These are phyloP conservation scores for Pseudovirgaria hyperparasitica DNA, from an alignment of 2,329 filamentous ascomycete species.

Conservation along the genomic window DNA sequence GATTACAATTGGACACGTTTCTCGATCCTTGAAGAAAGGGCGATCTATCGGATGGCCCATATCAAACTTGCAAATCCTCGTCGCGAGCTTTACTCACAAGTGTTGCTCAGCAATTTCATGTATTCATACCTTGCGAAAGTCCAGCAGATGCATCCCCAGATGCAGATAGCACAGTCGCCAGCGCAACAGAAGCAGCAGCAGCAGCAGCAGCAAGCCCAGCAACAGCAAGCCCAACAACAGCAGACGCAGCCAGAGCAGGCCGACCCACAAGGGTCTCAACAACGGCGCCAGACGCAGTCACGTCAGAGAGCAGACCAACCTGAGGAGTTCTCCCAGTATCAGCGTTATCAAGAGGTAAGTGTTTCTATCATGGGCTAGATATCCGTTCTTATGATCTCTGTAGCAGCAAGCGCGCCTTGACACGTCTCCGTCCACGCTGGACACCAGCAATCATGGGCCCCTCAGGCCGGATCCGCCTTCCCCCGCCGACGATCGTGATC, in stretches of 20 bases:
- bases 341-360: conserved; percentile 24
- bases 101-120: conserved; percentile 98
- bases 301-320: too few species aligned
- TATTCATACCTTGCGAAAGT: conserved; percentile 98
- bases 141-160: conserved; percentile 95
- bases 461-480: conserved; percentile 5
- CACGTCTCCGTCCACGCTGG: conserved; percentile 3
- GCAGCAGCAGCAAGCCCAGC: conserved; percentile 36
- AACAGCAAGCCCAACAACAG: conserved; percentile 14
- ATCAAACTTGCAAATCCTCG: conserved; percentile 98
- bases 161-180: conserved; percentile 71
- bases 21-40: conserved; percentile 85
- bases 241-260: conserved; percentile 18
- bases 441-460: conserved; percentile 6
- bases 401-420: conserved; percentile 12
- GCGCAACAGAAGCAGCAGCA: conserved; percentile 56
- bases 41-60: conserved; percentile 97
- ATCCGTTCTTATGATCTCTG: conserved; percentile 1
- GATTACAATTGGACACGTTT: conserved; percentile 97
- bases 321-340: conserved; percentile 27
- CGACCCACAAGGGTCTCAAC: conserved; percentile 18
- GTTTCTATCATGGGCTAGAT: conserved; percentile 7
- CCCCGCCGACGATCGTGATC: conserved; percentile 7
- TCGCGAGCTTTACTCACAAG: conserved; percentile 82
- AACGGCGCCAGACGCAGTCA: too few species aligned